phyloP scores from a whole-genome alignment of 1,139 yeast species.

The Wickerhamomyces sp. region DNA sequence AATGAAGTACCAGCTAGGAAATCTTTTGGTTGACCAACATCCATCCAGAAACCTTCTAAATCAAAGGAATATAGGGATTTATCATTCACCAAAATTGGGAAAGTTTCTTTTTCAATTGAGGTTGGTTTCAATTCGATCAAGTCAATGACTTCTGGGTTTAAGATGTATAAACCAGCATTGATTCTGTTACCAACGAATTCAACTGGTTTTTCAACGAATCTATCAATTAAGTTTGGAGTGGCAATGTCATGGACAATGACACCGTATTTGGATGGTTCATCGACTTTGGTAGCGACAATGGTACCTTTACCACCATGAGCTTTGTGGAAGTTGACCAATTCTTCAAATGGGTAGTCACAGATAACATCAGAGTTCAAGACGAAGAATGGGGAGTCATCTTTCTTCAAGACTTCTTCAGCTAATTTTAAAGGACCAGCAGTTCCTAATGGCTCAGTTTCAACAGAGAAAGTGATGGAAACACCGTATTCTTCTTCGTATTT shows the following conservation, averaged over 20 bases:
- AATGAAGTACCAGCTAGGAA: conserved; percentile 94
- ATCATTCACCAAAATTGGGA: conserved; percentile 91
- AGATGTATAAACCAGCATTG: conserved; percentile 93
- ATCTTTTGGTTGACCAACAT: conserved; percentile 99
- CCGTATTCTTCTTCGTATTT: conserved; percentile 95
- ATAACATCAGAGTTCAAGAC: conserved; percentile 97
- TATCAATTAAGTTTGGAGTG: conserved; percentile 89
- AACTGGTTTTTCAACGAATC: conserved; percentile 99
- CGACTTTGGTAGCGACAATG: conserved; percentile 98
- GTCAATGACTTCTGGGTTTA: conserved; percentile 96
- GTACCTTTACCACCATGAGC: conserved; percentile 98
- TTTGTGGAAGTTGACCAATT: conserved; percentile 88
- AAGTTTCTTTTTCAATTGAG: conserved; percentile 98
- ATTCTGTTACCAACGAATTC: conserved; percentile 98
- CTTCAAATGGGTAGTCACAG: conserved; percentile 96
- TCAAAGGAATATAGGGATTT: conserved; percentile 92
- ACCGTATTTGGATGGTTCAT: conserved; percentile 99
- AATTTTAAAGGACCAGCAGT: conserved; percentile 99
- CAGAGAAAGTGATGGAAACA: conserved; percentile 92
- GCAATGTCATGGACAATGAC: conserved; percentile 96
- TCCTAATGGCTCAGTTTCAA: conserved; percentile 98
- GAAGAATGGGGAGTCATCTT: conserved; percentile 95
- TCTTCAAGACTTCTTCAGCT: conserved; percentile 89
- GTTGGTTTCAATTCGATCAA: conserved; percentile 97
- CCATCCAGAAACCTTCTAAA: conserved; percentile 99